Percentiles rank a stretch among this genome's conserved stretches.
phyloP scores from a whole-genome alignment of 2,329 filamentous ascomycete species.

The Metarhizium sp. region DNA sequence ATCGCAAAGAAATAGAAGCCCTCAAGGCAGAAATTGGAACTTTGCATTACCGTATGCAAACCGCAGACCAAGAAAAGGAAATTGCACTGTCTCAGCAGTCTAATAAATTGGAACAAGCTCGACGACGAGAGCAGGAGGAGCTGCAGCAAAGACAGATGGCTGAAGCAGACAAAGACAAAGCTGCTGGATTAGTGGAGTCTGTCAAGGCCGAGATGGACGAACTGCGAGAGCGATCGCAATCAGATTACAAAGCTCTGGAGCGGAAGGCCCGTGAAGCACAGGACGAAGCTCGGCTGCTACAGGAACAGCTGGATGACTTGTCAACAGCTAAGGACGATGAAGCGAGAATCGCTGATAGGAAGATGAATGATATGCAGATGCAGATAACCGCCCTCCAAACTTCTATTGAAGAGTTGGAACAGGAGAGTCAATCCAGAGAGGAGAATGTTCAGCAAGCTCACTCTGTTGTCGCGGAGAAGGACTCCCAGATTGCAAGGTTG shows the following conservation, averaged over 20 bases:
- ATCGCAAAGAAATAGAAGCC: slow-evolving; percentile 56
- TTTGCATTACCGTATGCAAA: slow-evolving; percentile 78
- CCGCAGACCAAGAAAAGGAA: slow-evolving; percentile 79
- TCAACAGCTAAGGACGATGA: slow-evolving; percentile 57
- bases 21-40: slow-evolving; percentile 85
- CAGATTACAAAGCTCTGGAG: slow-evolving; percentile 57
- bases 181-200: slow-evolving; percentile 38
- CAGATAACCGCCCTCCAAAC: slow-evolving; percentile 37
- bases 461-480: slow-evolving; percentile 56
- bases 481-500: slow-evolving; percentile 60
- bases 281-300: slow-evolving; percentile 62
- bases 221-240: slow-evolving; percentile 37
- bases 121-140: slow-evolving; percentile 76
- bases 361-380: slow-evolving; percentile 43
- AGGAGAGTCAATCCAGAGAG: slow-evolving; percentile 48
- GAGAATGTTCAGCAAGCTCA: slow-evolving; percentile 51
- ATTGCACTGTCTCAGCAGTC: slow-evolving; percentile 69
- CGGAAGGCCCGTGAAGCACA: slow-evolving; percentile 60
- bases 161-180: slow-evolving; percentile 44
- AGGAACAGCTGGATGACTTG: slow-evolving; percentile 75
- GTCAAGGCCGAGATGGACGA: slow-evolving; percentile 42
- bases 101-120: slow-evolving; percentile 72
- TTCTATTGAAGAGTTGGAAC: slow-evolving; percentile 47
- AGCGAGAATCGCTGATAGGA: slow-evolving; percentile 49
- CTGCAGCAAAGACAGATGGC: slow-evolving; percentile 57